Percentiles rank a stretch among this genome's conserved stretches.
Conservation (phyloP, 768 basidiomycete species). For the Ramaria sp. region DNA sequence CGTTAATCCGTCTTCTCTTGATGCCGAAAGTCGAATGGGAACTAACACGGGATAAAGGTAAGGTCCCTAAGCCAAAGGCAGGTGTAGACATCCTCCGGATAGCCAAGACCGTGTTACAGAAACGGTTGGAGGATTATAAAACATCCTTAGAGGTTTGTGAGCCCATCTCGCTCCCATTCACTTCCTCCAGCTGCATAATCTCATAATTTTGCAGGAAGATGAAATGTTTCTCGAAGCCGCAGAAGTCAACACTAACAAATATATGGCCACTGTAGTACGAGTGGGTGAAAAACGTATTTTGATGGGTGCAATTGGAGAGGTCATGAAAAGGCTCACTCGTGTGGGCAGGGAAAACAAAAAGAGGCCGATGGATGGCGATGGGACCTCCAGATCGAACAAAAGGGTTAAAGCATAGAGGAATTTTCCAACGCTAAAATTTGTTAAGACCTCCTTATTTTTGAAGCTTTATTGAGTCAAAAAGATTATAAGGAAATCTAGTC, state of each 20-base stretch:
- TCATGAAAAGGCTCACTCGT: not conserved
- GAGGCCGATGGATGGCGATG: not conserved
- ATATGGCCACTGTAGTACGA: constrained; percentile 60
- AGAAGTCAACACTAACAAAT: constrained; percentile 25
- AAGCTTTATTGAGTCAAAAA: too few species aligned
- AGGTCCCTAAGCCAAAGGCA: constrained; percentile 62
- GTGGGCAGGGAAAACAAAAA: not conserved
- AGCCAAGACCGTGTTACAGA: constrained; percentile 35
- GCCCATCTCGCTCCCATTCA: not conserved
- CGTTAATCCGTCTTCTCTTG: constrained; percentile 54
- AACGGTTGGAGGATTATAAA: constrained; percentile 43
- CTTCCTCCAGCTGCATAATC: constrained; percentile 4
- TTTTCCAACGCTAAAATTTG: too few species aligned
- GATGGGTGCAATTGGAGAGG: constrained; percentile 15
- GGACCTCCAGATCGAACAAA: not conserved
- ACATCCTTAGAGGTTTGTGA: constrained; percentile 46
- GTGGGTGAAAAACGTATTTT: constrained; percentile 74
- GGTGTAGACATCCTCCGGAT: constrained; percentile 38
- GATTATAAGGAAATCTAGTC: too few species aligned
- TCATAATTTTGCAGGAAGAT: constrained; percentile 11
- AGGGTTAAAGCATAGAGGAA: too few species aligned
- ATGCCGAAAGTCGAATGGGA: constrained; percentile 48
- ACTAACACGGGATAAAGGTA: constrained; percentile 46
- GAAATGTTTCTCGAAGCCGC: constrained; percentile 4
- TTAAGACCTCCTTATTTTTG: too few species aligned